A percentile compares a stretch with the other conserved stretches of the same genome.
Conservation (phyloP, 2,329 filamentous ascomycete genomes). For the Neocucurbitaria cava region DNA sequence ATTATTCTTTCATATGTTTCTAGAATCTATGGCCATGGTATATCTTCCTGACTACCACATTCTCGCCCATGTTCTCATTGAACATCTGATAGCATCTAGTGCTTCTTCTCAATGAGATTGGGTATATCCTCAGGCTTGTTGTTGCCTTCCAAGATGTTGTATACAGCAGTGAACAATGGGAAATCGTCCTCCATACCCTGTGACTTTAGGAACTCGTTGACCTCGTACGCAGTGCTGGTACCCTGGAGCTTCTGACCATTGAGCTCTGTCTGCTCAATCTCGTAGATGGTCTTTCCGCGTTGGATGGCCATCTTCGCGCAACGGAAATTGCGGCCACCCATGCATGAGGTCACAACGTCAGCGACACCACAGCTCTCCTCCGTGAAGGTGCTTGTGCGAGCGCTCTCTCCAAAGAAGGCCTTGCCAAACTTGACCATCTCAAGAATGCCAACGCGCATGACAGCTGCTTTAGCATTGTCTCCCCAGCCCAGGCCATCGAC, state of each 20-base stretch:
- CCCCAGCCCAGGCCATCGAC: constrained; percentile 96
- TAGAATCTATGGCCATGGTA: neutral
- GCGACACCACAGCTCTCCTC: constrained; percentile 95
- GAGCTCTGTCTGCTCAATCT: constrained; percentile 87
- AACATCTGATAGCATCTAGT: constrained; percentile 5
- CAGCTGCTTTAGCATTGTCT: constrained; percentile 97
- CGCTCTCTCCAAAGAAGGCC: constrained; percentile 85
- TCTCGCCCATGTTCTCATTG: neutral
- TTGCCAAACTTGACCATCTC: constrained; percentile 98
- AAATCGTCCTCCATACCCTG: constrained; percentile 82
- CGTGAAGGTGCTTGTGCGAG: constrained; percentile 87
- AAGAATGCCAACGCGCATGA: constrained; percentile 94
- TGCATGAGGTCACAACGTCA: constrained; percentile 93
- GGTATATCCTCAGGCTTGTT: constrained; percentile 83
- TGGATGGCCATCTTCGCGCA: constrained; percentile 89
- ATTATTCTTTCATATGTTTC: neutral
- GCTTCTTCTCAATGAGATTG: constrained; percentile 59
- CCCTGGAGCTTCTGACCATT: constrained; percentile 98
- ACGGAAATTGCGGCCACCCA: constrained; percentile 89
- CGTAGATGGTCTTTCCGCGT: constrained; percentile 78
- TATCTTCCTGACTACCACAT: neutral
- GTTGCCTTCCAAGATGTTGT: constrained; percentile 77
- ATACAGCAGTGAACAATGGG: constrained; percentile 90
- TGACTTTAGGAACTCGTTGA: constrained; percentile 85
- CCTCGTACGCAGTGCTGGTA: constrained; percentile 88